These are phyloP conservation scores for Pythium aristosporum DNA, from an alignment of 352 stramenopile species.

Conservation along the genomic window DNA sequence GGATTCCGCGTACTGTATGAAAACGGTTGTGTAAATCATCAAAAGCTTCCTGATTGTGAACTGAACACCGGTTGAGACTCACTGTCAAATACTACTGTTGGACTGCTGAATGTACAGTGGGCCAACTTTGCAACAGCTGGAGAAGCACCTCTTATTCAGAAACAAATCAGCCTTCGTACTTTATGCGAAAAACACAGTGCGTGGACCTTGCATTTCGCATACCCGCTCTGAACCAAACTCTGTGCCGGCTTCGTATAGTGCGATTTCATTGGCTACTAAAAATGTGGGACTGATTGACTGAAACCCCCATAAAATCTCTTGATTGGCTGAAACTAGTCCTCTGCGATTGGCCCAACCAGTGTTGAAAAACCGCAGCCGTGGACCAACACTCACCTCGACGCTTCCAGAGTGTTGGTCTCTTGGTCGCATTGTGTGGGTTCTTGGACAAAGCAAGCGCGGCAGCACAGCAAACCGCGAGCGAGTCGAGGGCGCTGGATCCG, in stretches of 20 bases:
- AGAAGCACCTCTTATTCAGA: constrained; percentile 7
- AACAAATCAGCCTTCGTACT: constrained; percentile 17
- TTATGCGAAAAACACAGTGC: not conserved
- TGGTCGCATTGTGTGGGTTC: constrained; percentile 22
- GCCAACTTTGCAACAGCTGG: constrained; percentile 16
- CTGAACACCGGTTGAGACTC: constrained; percentile 23
- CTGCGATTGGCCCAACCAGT: constrained; percentile 7
- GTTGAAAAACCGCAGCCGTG: not conserved
- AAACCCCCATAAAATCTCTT: not conserved
- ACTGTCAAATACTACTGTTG: too few relatives aligned
- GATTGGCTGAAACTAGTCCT: constrained; percentile 17
- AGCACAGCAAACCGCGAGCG: not conserved
- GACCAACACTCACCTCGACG: constrained; percentile 29
- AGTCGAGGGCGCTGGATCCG: constrained; percentile 1
- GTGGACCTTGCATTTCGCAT: not conserved
- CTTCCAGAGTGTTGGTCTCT: constrained; percentile 23
- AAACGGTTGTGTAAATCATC: constrained; percentile 3
- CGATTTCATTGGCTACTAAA: not conserved
- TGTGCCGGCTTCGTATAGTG: too few relatives aligned
- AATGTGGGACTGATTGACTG: constrained; percentile 6
- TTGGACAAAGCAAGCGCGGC: constrained; percentile 8
- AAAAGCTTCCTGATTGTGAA: constrained; percentile 10
- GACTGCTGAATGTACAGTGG: not conserved
- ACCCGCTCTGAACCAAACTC: not conserved
- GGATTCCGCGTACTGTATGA: not conserved